Conservation (phyloP, 1,284 basidiomycete species). For the Pascua guehoae region DNA sequence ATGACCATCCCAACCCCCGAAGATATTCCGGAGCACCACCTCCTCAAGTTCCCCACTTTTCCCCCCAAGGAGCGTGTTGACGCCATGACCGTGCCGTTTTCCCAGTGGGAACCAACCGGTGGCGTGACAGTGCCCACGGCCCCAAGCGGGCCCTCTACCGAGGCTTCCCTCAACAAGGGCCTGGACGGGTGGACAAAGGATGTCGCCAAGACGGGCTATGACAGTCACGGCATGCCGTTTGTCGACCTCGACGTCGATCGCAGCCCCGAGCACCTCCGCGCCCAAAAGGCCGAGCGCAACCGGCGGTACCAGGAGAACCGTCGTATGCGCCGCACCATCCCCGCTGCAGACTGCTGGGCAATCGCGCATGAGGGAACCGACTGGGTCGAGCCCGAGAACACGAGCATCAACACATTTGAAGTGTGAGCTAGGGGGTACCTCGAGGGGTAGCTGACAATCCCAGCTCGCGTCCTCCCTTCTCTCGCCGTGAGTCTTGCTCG, state of each 20-base stretch:
- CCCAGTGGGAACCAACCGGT: too few relatives aligned
- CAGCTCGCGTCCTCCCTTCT: conserved; percentile 33
- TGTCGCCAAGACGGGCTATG: conserved; percentile 1
- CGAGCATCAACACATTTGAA: conserved; percentile 19
- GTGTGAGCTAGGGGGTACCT: conserved; percentile 17
- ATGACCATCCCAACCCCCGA: too few relatives aligned
- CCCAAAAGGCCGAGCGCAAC: neutral
- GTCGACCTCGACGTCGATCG: neutral
- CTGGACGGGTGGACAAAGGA: conserved; percentile 4
- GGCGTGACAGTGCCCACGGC: too few relatives aligned
- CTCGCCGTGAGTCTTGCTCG: conserved; percentile 22
- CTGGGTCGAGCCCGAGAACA: conserved; percentile 31
- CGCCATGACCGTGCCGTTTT: too few relatives aligned
- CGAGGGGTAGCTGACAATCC: conserved; percentile 1
- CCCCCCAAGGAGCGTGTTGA: too few relatives aligned
- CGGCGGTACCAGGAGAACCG: neutral
- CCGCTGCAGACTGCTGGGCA: conserved; percentile 26
- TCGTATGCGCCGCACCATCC: neutral
- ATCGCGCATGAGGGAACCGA: conserved; percentile 21
- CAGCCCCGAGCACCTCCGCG: neutral
- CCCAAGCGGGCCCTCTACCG: too few relatives aligned
- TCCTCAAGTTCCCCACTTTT: too few relatives aligned
- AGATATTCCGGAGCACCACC: too few relatives aligned
- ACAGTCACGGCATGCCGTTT: conserved; percentile 8
- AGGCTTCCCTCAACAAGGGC: neutral